Evolutionary conservation across 2,329 filamentous ascomycete species (phyloP).

Genomic region (Verticillium dahliae): DNA sequence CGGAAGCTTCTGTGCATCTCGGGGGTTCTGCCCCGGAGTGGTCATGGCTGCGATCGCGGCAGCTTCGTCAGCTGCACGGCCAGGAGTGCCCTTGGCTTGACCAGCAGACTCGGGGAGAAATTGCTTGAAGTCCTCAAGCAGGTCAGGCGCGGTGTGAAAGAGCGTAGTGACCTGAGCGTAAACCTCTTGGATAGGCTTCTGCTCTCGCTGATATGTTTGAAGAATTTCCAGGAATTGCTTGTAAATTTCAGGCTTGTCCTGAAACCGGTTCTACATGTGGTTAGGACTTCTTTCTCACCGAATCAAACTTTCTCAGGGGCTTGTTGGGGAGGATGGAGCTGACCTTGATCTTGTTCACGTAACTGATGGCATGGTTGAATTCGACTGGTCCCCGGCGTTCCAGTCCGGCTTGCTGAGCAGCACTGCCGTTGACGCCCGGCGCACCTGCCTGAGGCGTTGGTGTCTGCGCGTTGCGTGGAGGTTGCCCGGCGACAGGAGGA

Average conservation of each 20-base stretch:
- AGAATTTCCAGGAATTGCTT: slow-evolving; percentile 98
- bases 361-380: slow-evolving; percentile 98
- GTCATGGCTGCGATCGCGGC: slow-evolving; percentile 37
- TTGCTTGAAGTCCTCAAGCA: slow-evolving; percentile 97
- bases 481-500: slow-evolving; percentile 34
- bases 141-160: slow-evolving; percentile 87
- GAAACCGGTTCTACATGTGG: slow-evolving; percentile 75
- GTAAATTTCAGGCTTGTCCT: slow-evolving; percentile 95
- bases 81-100: slow-evolving; percentile 42
- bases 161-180: slow-evolving; percentile 94
- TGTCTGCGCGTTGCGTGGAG: slow-evolving; percentile 48
- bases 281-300: slow-evolving; percentile 4
- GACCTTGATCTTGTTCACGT: slow-evolving; percentile 99
- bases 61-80: slow-evolving; percentile 60
- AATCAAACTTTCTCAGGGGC: not conserved
- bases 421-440: slow-evolving; percentile 55
- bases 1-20: slow-evolving; percentile 72
- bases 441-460: slow-evolving; percentile 52
- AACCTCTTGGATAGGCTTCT: slow-evolving; percentile 96
- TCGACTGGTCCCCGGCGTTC: slow-evolving; percentile 93
- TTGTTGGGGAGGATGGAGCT: slow-evolving; percentile 16
- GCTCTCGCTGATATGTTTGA: slow-evolving; percentile 96
- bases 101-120: slow-evolving; percentile 83
- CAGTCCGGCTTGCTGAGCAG: slow-evolving; percentile 52
- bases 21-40: slow-evolving; percentile 46